Percentiles rank a stretch among this genome's conserved stretches.
These are phyloP conservation scores for Monilinia polystroma DNA, from an alignment of 2,329 filamentous ascomycete genomes.

Conservation along the genomic window DNA sequence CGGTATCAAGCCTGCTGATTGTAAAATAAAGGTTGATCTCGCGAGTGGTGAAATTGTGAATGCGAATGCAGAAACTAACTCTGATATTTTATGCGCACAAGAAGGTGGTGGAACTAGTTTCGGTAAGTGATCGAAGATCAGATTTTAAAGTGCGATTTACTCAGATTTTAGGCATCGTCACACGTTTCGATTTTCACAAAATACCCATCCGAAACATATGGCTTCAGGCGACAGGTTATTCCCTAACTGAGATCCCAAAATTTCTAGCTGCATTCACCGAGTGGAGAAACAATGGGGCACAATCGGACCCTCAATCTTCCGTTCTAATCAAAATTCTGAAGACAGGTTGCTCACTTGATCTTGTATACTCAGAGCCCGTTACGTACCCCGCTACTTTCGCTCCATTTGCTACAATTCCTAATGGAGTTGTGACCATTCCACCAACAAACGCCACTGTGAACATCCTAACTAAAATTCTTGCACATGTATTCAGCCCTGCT, in stretches of 20 bases:
- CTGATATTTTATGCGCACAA: constrained; percentile 49
- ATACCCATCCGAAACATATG: constrained; percentile 4
- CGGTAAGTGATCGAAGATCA: neutral
- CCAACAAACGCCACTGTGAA: neutral
- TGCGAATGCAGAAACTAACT: constrained; percentile 46
- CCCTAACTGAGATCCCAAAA: neutral
- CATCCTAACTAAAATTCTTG: neutral
- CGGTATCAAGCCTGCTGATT: neutral
- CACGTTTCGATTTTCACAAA: neutral
- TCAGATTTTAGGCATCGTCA: too few relatives aligned
- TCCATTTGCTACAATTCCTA: constrained; percentile 4
- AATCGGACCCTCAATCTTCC: neutral
- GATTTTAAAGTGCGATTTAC: too few relatives aligned
- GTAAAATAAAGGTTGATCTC: neutral
- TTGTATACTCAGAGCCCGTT: neutral
- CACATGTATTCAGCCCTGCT: neutral
- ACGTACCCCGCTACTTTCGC: constrained; percentile 2
- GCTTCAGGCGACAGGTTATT: constrained; percentile 3
- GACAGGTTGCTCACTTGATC: neutral
- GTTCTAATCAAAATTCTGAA: neutral
- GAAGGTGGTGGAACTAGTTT: constrained; percentile 30
- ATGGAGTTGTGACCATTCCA: neutral
- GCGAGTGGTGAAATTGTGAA: constrained; percentile 31
- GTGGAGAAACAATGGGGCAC: constrained; percentile 2
- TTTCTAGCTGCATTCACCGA: constrained; percentile 5